A percentile compares a stretch with the other conserved stretches of the same genome.
Evolutionary conservation across 2,329 filamentous ascomycete genomes (phyloP).

Genomic region (Paramyrothecium roridum): DNA sequence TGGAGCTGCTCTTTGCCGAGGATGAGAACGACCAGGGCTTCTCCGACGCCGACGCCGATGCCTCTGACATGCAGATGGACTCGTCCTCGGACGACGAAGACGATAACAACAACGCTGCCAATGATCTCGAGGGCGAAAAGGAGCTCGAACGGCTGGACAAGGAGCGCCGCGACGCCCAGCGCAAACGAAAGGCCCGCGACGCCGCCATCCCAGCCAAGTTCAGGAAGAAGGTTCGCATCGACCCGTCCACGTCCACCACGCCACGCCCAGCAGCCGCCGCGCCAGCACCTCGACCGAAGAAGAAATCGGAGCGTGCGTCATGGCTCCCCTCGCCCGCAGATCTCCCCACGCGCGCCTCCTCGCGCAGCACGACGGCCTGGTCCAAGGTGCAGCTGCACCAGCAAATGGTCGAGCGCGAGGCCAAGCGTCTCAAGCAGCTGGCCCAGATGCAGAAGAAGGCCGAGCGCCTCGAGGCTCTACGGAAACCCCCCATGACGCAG

Average conservation of each 20-base stretch:
- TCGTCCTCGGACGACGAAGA: constrained; percentile 83
- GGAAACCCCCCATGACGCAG: constrained; percentile 82
- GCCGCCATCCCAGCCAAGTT: constrained; percentile 63
- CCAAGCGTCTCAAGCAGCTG: constrained; percentile 67
- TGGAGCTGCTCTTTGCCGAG: constrained; percentile 75
- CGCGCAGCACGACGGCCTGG: constrained; percentile 53
- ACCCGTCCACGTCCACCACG: constrained; percentile 41
- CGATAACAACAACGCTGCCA: constrained; percentile 50
- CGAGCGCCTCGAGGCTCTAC: constrained; percentile 68
- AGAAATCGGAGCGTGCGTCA: constrained; percentile 57
- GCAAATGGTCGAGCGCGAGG: constrained; percentile 72
- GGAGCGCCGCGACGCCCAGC: constrained; percentile 60
- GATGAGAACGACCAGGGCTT: constrained; percentile 68
- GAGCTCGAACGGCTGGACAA: constrained; percentile 77
- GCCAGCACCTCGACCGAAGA: constrained; percentile 49
- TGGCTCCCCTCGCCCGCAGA: constrained; percentile 56
- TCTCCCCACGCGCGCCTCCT: constrained; percentile 55
- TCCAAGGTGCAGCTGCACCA: constrained; percentile 63
- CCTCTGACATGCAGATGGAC: constrained; percentile 79
- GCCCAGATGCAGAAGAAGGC: constrained; percentile 65
- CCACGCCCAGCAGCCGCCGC: constrained; percentile 24
- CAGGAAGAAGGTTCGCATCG: constrained; percentile 74
- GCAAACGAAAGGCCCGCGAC: constrained; percentile 80
- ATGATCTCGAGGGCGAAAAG: constrained; percentile 83
- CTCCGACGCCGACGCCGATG: constrained; percentile 63